Conservation (phyloP, 495 filamentous ascomycete species). For the Penicillium verhagenii region DNA sequence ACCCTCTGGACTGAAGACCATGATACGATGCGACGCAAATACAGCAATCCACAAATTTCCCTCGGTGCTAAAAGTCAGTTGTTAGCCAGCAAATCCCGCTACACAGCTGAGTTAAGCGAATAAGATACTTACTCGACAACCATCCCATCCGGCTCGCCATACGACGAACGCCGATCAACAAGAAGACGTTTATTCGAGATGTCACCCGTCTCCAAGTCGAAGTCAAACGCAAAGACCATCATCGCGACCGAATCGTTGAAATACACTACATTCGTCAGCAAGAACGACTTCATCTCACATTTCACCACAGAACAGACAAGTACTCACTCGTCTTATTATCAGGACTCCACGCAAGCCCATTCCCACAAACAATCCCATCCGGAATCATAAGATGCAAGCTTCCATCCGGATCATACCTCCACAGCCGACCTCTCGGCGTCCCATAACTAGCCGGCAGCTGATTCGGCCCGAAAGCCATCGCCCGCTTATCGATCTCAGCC, state of each 20-base stretch:
- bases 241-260: neutral
- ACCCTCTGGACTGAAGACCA: neutral
- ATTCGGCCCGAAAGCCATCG: constrained; percentile 3
- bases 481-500: neutral
- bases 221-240: neutral
- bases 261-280: neutral
- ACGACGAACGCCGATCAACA: neutral
- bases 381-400: neutral
- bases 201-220: neutral
- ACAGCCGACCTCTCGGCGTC: constrained; percentile 13
- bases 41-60: neutral
- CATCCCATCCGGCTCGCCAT: neutral
- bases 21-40: neutral
- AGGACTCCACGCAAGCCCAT: neutral
- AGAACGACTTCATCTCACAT: neutral
- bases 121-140: neutral
- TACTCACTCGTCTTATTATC: neutral
- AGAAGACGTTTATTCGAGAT: neutral
- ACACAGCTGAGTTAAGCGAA: neutral
- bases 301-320: too few relatives aligned
- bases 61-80: neutral
- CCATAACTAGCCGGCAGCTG: neutral
- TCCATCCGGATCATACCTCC: constrained; percentile 58
- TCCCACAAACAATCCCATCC: neutral
- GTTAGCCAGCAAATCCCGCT: neutral